phyloP scores from a whole-genome alignment of 192 early-diverging fungal genomes.

The Coemansia sp. region DNA sequence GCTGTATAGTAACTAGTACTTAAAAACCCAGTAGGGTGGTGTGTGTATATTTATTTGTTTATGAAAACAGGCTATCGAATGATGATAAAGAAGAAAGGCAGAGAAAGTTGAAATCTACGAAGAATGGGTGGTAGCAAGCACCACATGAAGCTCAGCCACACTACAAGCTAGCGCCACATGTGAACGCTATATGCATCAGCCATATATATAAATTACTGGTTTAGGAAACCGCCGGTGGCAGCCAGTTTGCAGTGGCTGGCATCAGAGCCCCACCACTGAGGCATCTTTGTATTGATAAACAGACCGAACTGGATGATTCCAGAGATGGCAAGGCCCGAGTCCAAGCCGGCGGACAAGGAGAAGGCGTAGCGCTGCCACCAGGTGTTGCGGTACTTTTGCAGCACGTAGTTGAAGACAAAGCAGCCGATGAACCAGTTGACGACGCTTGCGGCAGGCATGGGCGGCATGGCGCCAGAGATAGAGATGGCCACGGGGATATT shows the following conservation, averaged over 20 bases:
- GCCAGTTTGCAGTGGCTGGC: conserved; percentile 98
- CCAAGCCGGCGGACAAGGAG: conserved; percentile 52
- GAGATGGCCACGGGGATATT: conserved; percentile 71
- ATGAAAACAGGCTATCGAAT: no score
- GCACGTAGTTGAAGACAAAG: conserved; percentile 69
- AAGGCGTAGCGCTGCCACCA: conserved; percentile 70
- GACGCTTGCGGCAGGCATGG: conserved; percentile 63
- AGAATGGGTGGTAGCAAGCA: no score
- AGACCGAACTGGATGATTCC: conserved; percentile 51
- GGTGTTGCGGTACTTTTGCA: conserved; percentile 62
- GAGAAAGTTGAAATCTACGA: no score
- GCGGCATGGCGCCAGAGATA: conserved; percentile 63
- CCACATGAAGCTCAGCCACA: no score
- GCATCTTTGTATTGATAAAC: conserved; percentile 47
- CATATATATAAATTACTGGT: conserved; percentile 9
- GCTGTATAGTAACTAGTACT: no score
- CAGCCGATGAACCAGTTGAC: conserved; percentile 71
- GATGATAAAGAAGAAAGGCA: no score
- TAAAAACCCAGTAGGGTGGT: no score
- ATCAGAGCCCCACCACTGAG: conserved; percentile 54
- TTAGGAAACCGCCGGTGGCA: conserved; percentile 84
- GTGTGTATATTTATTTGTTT: no score
- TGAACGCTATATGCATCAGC: no score
- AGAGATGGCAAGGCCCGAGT: conserved; percentile 51
- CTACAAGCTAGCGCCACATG: no score